Percentiles rank a stretch among this genome's conserved stretches.
phyloP scores from a whole-genome alignment of 2,329 filamentous ascomycete genomes.

The Pyrenochaeta sp. region DNA sequence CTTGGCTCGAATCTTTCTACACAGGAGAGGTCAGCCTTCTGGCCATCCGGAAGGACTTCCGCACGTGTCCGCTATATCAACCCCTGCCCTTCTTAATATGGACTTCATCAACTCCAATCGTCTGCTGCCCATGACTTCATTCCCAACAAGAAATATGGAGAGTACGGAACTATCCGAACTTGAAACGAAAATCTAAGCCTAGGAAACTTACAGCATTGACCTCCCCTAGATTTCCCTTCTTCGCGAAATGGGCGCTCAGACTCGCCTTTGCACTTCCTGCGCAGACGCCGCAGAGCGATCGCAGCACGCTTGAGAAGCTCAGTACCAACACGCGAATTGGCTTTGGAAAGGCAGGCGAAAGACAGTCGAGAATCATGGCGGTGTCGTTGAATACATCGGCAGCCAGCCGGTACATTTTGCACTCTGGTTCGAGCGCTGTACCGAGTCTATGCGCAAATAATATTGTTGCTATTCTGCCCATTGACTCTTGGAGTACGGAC shows the following conservation, averaged over 20 bases:
- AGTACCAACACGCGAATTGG: conserved; percentile 64
- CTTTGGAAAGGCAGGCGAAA: conserved; percentile 77
- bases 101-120: conserved; percentile 18
- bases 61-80: conserved; percentile 24
- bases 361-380: conserved; percentile 84
- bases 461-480: conserved; percentile 84
- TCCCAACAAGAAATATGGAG: conserved; percentile 19
- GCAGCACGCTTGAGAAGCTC: conserved; percentile 67
- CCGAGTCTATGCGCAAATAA: conserved; percentile 84
- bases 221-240: conserved; percentile 85
- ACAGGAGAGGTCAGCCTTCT: conserved; percentile 23
- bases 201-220: conserved; percentile 75
- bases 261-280: conserved; percentile 91
- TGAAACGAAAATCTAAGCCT: neutral
- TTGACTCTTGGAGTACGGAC: conserved; percentile 82
- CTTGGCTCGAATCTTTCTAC: conserved; percentile 89
- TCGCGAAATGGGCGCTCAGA: conserved; percentile 90
- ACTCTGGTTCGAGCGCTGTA: conserved; percentile 85
- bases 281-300: conserved; percentile 84
- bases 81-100: conserved; percentile 19
- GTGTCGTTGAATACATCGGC: conserved; percentile 90
- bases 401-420: conserved; percentile 86
- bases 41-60: conserved; percentile 20
- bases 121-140: conserved; percentile 10
- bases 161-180: neutral